phyloP scores from a whole-genome alignment of 108 stramenopile genomes.

The Nannochloropsis salina region DNA sequence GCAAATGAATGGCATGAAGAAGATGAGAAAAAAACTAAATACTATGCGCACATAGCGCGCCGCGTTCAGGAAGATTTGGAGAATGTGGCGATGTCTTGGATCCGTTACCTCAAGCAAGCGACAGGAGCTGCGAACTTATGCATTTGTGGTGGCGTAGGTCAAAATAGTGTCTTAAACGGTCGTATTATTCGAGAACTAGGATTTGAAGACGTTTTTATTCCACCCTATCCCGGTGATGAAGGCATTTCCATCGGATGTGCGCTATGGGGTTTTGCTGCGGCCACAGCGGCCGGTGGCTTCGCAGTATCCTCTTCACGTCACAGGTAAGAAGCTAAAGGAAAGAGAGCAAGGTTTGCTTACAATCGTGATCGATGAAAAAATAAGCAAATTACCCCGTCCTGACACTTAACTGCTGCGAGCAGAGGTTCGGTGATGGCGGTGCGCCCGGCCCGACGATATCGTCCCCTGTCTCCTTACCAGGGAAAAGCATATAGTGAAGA shows the following conservation, averaged over 20 bases:
- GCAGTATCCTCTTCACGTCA: neutral
- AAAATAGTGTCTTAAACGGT: constrained; percentile 87
- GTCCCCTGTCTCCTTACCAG: constrained; percentile 71
- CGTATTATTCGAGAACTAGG: constrained; percentile 60
- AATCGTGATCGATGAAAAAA: neutral
- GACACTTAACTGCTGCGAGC: too few relatives aligned
- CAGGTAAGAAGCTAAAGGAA: constrained; percentile 57
- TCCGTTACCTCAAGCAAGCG: constrained; percentile 65
- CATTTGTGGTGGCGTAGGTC: constrained; percentile 82
- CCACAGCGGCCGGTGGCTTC: neutral
- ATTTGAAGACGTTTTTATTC: constrained; percentile 72
- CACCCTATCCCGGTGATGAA: constrained; percentile 88
- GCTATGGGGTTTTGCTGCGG: constrained; percentile 59
- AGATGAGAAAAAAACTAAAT: constrained; percentile 26
- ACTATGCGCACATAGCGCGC: constrained; percentile 45
- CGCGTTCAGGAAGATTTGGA: constrained; percentile 68
- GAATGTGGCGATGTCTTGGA: constrained; percentile 70
- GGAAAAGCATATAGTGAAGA: constrained; percentile 49
- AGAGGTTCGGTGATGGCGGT: neutral
- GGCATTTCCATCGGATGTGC: constrained; percentile 87
- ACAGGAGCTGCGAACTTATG: constrained; percentile 69
- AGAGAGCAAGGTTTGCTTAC: constrained; percentile 20
- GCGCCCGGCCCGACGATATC: constrained; percentile 49
- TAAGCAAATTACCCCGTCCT: too few relatives aligned
- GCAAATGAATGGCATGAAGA: constrained; percentile 34